A percentile compares a stretch with the other conserved stretches of the same genome.
Conservation (phyloP, 768 basidiomycete genomes). For the Symmetrospora coprosmae region DNA sequence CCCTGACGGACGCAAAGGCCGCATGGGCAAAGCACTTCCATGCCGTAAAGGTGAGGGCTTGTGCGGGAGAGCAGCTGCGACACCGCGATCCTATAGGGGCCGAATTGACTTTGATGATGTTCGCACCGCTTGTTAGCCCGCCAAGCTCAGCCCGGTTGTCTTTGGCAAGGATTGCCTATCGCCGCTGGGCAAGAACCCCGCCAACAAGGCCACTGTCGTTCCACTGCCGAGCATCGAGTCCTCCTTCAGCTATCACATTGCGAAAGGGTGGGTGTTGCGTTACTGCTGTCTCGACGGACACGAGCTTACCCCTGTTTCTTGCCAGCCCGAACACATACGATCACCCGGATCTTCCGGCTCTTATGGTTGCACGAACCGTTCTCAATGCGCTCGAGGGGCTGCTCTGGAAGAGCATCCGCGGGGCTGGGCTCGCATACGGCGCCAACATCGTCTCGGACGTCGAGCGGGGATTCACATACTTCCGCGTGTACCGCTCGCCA, state of each 20-base stretch:
- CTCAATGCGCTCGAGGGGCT: conserved; percentile 88
- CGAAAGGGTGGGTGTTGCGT: conserved; percentile 68
- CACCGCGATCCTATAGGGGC: no score
- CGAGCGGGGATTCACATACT: conserved; percentile 29
- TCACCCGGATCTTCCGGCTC: conserved; percentile 69
- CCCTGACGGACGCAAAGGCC: conserved; percentile 55
- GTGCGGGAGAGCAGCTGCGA: no score
- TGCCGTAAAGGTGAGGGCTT: conserved; percentile 51
- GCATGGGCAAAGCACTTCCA: conserved; percentile 61
- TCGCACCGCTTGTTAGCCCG: no score
- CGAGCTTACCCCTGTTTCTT: background rate
- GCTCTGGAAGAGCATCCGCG: conserved; percentile 70
- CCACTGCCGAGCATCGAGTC: conserved; percentile 89
- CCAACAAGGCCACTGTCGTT: conserved; percentile 69
- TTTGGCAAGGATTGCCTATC: conserved; percentile 57
- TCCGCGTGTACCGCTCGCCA: conserved; percentile 35
- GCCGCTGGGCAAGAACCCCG: conserved; percentile 56
- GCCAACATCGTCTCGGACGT: conserved; percentile 27
- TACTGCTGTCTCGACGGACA: background rate
- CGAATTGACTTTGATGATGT: no score
- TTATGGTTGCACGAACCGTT: conserved; percentile 68
- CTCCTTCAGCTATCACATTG: conserved; percentile 62
- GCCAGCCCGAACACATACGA: conserved; percentile 33
- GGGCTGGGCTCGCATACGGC: conserved; percentile 69
- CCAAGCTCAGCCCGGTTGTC: conserved; percentile 52